These are phyloP conservation scores for Fusarium sp. DNA, from an alignment of 2,329 filamentous ascomycete species.

Conservation along the genomic window DNA sequence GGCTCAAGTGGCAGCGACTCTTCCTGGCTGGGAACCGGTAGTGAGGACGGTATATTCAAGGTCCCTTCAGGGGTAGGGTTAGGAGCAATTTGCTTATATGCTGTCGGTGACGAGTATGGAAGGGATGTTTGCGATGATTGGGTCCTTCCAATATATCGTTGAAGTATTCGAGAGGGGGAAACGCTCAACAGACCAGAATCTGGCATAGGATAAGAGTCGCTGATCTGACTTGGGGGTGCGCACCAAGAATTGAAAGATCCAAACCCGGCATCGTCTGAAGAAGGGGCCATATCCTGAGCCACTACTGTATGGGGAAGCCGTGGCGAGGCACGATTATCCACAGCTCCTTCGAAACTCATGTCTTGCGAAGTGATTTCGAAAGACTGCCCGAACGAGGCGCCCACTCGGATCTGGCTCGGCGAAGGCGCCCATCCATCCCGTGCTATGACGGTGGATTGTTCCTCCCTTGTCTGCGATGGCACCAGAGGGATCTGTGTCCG, in stretches of 20 bases:
- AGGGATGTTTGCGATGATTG: conserved; percentile 42
- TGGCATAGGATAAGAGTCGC: conserved; percentile 65
- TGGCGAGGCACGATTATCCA: conserved; percentile 59
- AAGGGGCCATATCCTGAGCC: neutral
- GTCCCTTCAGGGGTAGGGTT: neutral
- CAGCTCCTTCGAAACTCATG: conserved; percentile 59
- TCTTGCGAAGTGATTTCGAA: conserved; percentile 54
- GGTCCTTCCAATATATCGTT: conserved; percentile 59
- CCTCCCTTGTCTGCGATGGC: conserved; percentile 1
- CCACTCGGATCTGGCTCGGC: conserved; percentile 20
- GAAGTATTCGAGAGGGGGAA: conserved; percentile 64
- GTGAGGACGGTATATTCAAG: conserved; percentile 46
- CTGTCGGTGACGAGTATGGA: conserved; percentile 37
- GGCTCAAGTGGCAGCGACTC: conserved; percentile 12
- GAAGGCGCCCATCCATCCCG: conserved; percentile 14
- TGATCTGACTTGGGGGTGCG: conserved; percentile 63
- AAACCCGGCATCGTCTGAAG: conserved; percentile 20
- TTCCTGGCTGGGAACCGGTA: conserved; percentile 32
- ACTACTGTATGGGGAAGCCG: conserved; percentile 32
- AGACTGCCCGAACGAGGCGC: conserved; percentile 34
- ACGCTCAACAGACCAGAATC: conserved; percentile 45
- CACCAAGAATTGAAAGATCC: conserved; percentile 55
- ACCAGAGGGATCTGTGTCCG: conserved; percentile 22
- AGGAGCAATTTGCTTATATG: conserved; percentile 6
- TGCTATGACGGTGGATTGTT: conserved; percentile 5